Evolutionary conservation across 208 protist species (phyloP).

Genomic region (Spongospora subterranea): DNA sequence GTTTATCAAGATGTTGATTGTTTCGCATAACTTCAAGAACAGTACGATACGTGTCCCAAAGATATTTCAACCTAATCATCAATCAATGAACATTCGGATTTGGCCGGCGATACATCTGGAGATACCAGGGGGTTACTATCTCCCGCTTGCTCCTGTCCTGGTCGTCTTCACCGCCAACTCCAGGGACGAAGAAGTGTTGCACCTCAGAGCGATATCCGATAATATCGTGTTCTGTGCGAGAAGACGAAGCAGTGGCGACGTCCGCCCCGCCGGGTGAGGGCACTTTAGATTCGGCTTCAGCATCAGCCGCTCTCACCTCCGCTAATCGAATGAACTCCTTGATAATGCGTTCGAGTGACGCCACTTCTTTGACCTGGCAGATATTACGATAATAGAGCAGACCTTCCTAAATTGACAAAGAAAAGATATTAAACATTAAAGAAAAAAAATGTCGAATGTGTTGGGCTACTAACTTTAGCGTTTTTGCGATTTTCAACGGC

Average conservation of each 20-base stretch:
- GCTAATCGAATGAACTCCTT: constrained; percentile 53
- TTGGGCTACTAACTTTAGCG: not conserved
- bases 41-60: constrained; percentile 45
- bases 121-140: constrained; percentile 22
- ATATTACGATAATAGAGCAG: constrained; percentile 53
- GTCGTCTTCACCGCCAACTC: constrained; percentile 36
- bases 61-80: constrained; percentile 20
- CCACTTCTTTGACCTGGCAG: constrained; percentile 40
- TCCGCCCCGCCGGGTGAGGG: too few species aligned
- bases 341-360: constrained; percentile 6
- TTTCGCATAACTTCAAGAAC: constrained; percentile 47
- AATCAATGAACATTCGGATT: not conserved
- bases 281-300: not conserved
- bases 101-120: not conserved
- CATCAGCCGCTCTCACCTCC: constrained; percentile 7
- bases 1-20: constrained; percentile 27
- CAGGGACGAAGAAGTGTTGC: constrained; percentile 13
- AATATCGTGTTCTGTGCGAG: not conserved
- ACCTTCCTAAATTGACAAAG: not conserved
- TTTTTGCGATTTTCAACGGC: constrained; percentile 44
- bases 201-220: constrained; percentile 29
- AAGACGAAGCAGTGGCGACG: not conserved
- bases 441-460: too few species aligned
- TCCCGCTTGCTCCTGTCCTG: constrained; percentile 31
- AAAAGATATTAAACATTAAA: too few species aligned